Evolutionary conservation across 192 early-diverging fungal species (phyloP).

Genomic region (Gamsiella multidivaricata): DNA sequence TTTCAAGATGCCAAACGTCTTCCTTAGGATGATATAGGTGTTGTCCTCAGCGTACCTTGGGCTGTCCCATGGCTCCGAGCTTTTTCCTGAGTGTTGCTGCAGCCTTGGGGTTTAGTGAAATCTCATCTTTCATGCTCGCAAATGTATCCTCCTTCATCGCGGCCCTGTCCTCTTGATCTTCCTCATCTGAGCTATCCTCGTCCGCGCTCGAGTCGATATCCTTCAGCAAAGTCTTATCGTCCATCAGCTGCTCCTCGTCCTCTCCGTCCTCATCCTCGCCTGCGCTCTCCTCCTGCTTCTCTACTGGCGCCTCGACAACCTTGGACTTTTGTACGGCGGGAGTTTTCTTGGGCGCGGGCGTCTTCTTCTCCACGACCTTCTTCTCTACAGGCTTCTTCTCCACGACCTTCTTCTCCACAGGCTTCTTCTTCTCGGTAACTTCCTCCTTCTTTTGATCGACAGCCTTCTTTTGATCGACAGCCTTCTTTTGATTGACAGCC

Average conservation of each 20-base stretch:
- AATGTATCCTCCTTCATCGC: constrained; percentile 55
- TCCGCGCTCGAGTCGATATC: constrained; percentile 52
- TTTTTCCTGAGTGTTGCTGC: constrained; percentile 40
- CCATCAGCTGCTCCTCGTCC: constrained; percentile 55
- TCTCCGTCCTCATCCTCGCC: constrained; percentile 52
- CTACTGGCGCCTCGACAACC: constrained; percentile 21
- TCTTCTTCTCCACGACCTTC: constrained; percentile 37
- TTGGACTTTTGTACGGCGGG: constrained; percentile 10
- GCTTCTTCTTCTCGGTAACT: constrained; percentile 53
- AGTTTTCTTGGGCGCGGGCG: constrained; percentile 32
- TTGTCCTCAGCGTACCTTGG: constrained; percentile 22
- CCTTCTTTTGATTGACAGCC: constrained; percentile 13
- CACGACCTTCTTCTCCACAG: constrained; percentile 37
- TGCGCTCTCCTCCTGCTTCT: constrained; percentile 47
- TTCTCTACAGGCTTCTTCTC: constrained; percentile 56
- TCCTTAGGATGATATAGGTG: neutral
- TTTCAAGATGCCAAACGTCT: neutral
- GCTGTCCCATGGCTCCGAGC: constrained; percentile 23
- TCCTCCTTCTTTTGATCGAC: constrained; percentile 41
- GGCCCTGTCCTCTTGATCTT: constrained; percentile 43
- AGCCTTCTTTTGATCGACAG: constrained; percentile 41
- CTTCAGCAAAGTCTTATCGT: constrained; percentile 58
- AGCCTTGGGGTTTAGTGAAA: constrained; percentile 53
- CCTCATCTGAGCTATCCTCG: constrained; percentile 46
- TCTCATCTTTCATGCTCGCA: constrained; percentile 53